Evolutionary conservation across 2,329 filamentous ascomycete genomes (phyloP).

Genomic region (Leptographium radiaticola): DNA sequence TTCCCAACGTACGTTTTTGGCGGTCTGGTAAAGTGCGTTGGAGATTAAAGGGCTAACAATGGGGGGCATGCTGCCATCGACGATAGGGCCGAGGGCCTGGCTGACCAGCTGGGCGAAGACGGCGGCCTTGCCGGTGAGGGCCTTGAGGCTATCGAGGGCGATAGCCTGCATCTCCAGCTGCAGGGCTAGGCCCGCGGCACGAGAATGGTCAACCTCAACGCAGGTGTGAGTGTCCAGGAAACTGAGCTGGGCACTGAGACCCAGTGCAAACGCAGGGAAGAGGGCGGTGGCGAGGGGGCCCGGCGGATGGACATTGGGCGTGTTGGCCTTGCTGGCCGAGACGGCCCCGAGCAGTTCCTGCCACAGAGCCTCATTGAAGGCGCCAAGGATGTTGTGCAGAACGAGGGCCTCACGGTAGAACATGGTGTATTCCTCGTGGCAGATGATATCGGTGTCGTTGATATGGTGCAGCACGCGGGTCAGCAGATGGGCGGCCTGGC

Average conservation of each 20-base stretch:
- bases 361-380: slow-evolving; percentile 4
- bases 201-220: slow-evolving; percentile 5
- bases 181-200: not conserved
- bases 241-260: slow-evolving; percentile 6
- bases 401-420: slow-evolving; percentile 8
- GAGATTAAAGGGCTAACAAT: slow-evolving; percentile 3
- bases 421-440: not conserved
- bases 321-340: not conserved
- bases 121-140: not conserved
- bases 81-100: not conserved
- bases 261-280: slow-evolving; percentile 3
- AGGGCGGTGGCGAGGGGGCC: not conserved
- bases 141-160: slow-evolving; percentile 5
- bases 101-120: slow-evolving; percentile 2
- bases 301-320: not conserved
- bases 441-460: slow-evolving; percentile 1
- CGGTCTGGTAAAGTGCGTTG: slow-evolving; percentile 6
- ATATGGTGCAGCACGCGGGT: slow-evolving; percentile 8
- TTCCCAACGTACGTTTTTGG: slow-evolving; percentile 1
- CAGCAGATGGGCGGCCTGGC: slow-evolving; percentile 9
- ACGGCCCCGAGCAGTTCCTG: slow-evolving; percentile 3
- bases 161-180: slow-evolving; percentile 9
- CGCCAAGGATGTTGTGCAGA: slow-evolving; percentile 2
- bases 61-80: not conserved
- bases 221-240: slow-evolving; percentile 10